Evolutionary conservation across 1,284 basidiomycete species (phyloP).

Genomic region (Hymenochaete sp.): DNA sequence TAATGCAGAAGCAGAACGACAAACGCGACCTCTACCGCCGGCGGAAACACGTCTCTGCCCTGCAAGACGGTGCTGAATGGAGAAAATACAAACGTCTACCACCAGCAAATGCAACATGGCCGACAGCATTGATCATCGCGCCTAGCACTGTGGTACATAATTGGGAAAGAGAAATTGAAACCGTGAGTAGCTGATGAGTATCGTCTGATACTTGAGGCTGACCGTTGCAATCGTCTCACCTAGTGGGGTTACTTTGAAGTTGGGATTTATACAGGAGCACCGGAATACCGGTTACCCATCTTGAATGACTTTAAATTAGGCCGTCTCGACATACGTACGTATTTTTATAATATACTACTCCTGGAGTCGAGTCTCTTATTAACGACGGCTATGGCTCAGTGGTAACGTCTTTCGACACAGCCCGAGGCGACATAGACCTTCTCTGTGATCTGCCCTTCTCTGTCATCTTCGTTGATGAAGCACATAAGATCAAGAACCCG

Average conservation of each 20-base stretch:
- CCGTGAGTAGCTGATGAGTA: constrained; percentile 33
- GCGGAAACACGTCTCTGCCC: constrained; percentile 46
- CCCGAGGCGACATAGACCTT: constrained; percentile 54
- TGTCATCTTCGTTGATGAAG: constrained; percentile 75
- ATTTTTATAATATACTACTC: not conserved
- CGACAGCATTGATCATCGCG: constrained; percentile 75
- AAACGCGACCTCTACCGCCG: constrained; percentile 54
- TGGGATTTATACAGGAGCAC: constrained; percentile 51
- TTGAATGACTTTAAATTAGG: constrained; percentile 66
- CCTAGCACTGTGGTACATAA: constrained; percentile 72
- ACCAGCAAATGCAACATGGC: constrained; percentile 59
- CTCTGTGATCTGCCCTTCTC: constrained; percentile 60
- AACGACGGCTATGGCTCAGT: constrained; percentile 37
- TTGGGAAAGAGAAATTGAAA: constrained; percentile 75
- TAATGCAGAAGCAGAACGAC: constrained; percentile 71
- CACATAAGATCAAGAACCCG: constrained; percentile 73
- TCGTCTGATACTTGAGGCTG: not conserved
- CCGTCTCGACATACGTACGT: constrained; percentile 63
- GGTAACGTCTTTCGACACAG: constrained; percentile 63
- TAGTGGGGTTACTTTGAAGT: constrained; percentile 81
- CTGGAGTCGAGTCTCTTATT: constrained; percentile 9
- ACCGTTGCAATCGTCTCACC: not conserved
- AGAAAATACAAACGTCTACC: constrained; percentile 44
- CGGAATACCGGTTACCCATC: constrained; percentile 41
- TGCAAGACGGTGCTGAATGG: constrained; percentile 58